A percentile compares a stretch with the other conserved stretches of the same genome.
Evolutionary conservation across 2,329 filamentous ascomycete genomes (phyloP).

Genomic region (Emmonsiellopsis sp.): DNA sequence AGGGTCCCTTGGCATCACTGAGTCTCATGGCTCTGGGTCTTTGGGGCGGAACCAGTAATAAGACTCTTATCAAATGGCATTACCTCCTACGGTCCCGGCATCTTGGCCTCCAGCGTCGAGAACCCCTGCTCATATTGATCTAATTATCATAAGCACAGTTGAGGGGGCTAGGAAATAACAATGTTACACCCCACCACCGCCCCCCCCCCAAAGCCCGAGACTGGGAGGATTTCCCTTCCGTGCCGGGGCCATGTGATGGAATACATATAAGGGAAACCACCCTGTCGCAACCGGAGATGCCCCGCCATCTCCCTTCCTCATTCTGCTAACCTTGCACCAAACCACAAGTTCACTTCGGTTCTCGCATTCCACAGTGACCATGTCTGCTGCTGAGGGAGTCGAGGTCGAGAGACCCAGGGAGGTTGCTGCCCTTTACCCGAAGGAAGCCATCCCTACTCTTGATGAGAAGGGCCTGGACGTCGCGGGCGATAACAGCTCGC

Average conservation of each 20-base stretch:
- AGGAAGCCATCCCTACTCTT: background rate
- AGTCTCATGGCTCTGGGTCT: background rate
- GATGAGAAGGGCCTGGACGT: slow-evolving; percentile 9
- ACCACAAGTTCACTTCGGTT: background rate
- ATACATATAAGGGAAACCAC: background rate
- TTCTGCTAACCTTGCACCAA: background rate
- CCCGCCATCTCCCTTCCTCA: background rate
- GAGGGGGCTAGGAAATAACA: background rate
- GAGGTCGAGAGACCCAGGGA: background rate
- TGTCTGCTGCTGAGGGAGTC: background rate
- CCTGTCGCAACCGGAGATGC: background rate
- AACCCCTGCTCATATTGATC: background rate
- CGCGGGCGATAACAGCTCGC: slow-evolving; percentile 4
- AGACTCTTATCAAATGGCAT: background rate
- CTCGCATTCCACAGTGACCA: background rate
- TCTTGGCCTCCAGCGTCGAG: background rate
- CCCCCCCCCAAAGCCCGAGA: background rate
- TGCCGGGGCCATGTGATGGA: background rate
- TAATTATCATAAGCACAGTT: background rate
- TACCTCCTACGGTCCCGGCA: background rate
- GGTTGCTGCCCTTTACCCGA: background rate
- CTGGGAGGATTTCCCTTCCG: background rate
- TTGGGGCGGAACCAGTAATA: background rate
- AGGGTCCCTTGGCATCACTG: background rate
- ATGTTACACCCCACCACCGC: background rate